A percentile compares a stretch with the other conserved stretches of the same genome.
Conservation (phyloP, 2,329 filamentous ascomycete species). For the Karstenula rhodostoma region DNA sequence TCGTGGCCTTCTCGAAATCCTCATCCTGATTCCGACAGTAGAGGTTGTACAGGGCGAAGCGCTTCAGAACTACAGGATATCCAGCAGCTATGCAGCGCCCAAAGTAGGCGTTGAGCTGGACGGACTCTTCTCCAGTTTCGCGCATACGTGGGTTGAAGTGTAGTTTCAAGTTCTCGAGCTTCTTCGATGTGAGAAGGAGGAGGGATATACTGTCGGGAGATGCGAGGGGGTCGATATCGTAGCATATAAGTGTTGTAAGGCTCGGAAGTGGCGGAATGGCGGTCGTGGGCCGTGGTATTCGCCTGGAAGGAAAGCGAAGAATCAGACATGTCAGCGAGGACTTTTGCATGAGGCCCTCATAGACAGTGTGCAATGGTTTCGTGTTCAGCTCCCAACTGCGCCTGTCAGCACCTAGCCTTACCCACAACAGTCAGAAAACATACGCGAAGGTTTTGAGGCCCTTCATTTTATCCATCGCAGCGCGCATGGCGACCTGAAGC, state of each 20-base stretch:
- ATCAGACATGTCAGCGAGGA: conserved; percentile 62
- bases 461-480: conserved; percentile 66
- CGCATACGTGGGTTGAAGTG: conserved; percentile 71
- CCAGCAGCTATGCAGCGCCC: conserved; percentile 61
- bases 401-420: conserved; percentile 25
- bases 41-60: conserved; percentile 65
- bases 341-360: conserved; percentile 62
- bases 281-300: conserved; percentile 65
- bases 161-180: conserved; percentile 63
- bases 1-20: conserved; percentile 56
- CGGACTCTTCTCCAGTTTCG: conserved; percentile 64
- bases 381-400: conserved; percentile 67
- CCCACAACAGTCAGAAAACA: conserved; percentile 20
- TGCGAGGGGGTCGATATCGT: conserved; percentile 69
- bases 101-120: conserved; percentile 64
- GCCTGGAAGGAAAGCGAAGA: conserved; percentile 63
- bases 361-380: conserved; percentile 67
- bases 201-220: conserved; percentile 70
- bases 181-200: conserved; percentile 62
- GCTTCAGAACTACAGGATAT: conserved; percentile 57
- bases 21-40: conserved; percentile 60
- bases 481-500: conserved; percentile 67
- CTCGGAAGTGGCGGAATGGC: conserved; percentile 65
- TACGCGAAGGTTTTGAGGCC: conserved; percentile 63
- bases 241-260: conserved; percentile 61